These are phyloP conservation scores for Flaveria sonorensis DNA, from an alignment of 129 eudicot species.

Conservation along the genomic window DNA sequence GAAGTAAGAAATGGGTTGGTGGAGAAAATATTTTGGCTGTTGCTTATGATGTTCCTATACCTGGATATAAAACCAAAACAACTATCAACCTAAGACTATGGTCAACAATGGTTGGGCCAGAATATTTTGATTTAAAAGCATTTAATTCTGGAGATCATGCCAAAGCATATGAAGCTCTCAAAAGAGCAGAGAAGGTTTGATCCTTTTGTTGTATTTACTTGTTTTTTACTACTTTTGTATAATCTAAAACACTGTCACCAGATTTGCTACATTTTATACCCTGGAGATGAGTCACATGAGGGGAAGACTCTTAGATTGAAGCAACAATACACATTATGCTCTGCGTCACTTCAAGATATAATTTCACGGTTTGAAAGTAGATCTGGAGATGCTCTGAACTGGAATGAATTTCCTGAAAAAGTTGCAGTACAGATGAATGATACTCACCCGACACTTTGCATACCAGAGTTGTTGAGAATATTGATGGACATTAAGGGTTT, in stretches of 20 bases:
- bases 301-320: conserved; percentile 80
- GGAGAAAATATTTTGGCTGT: conserved; percentile 75
- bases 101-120: conserved; percentile 71
- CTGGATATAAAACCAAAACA: conserved; percentile 82
- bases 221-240: neutral
- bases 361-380: conserved; percentile 65
- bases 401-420: conserved; percentile 67
- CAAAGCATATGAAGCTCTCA: conserved; percentile 63
- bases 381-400: conserved; percentile 51
- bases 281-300: conserved; percentile 76
- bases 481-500: conserved; percentile 70
- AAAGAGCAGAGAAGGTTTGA: conserved; percentile 73
- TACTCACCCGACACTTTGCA: conserved; percentile 91
- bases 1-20: conserved; percentile 72
- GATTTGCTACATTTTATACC: conserved; percentile 78
- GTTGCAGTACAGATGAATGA: conserved; percentile 95
- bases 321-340: conserved; percentile 81
- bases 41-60: conserved; percentile 90
- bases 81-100: conserved; percentile 74
- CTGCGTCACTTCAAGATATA: conserved; percentile 89
- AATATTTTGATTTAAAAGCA: conserved; percentile 61
- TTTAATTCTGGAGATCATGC: conserved; percentile 75
- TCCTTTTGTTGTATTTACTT: neutral
- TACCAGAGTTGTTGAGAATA: conserved; percentile 79
- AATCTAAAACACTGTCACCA: conserved; percentile 21